Evolutionary conservation across 2,329 filamentous ascomycete species (phyloP).

Genomic region (Endothia cerciana): DNA sequence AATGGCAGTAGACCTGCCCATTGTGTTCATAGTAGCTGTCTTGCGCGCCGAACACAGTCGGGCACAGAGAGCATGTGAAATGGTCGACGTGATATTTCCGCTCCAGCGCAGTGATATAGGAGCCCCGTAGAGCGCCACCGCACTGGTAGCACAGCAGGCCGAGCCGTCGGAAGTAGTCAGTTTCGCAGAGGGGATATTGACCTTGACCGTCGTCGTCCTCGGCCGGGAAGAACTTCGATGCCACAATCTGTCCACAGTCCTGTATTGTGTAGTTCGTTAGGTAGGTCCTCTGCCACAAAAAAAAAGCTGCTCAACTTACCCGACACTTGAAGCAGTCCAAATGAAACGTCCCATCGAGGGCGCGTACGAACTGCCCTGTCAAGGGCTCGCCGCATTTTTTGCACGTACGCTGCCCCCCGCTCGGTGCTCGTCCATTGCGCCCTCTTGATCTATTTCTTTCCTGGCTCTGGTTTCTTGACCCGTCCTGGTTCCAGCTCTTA

Average conservation of each 20-base stretch:
- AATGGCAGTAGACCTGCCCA: conserved; percentile 95
- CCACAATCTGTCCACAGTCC: conserved; percentile 97
- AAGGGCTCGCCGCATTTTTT: conserved; percentile 88
- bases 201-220: conserved; percentile 83
- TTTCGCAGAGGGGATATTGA: conserved; percentile 96
- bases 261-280: conserved; percentile 44
- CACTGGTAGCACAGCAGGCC: conserved; percentile 91
- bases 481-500: conserved; percentile 31
- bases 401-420: conserved; percentile 68
- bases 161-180: conserved; percentile 92
- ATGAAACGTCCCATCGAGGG: conserved; percentile 91
- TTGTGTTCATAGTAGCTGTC: conserved; percentile 99
- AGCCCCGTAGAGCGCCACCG: conserved; percentile 88
- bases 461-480: conserved; percentile 51
- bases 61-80: conserved; percentile 96
- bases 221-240: conserved; percentile 97
- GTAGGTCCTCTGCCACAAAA: conserved; percentile 14
- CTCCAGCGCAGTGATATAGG: conserved; percentile 96
- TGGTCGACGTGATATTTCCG: conserved; percentile 99
- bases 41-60: conserved; percentile 96
- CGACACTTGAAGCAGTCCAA: conserved; percentile 97
- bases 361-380: conserved; percentile 94
- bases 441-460: conserved; percentile 63
- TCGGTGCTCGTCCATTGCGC: conserved; percentile 57
- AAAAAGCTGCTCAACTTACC: conserved; percentile 59